Base-by-base conservation (phyloP, 1,284 basidiomycete genomes). In the Mrakiaceae sp. region DNA sequence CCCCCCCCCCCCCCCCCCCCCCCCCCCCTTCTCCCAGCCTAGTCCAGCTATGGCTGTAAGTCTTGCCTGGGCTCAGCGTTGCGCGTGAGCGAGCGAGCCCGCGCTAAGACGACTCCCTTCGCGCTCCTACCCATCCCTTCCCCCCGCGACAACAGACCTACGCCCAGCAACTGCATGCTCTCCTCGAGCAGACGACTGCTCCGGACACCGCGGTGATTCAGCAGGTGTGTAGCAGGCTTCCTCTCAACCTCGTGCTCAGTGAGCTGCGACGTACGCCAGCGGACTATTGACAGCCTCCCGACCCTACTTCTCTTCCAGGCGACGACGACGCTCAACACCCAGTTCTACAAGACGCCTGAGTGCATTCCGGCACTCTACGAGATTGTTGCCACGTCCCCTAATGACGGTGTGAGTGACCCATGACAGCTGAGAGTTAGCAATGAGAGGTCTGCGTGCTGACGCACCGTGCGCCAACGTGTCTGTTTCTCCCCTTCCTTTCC, bases 311-410 rank as follows among this genome's bases (percentile, higher is more conserved):
- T 50, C 50, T 12, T 58, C 53, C 70, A 96, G 91, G 94, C 95
- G 6, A 99, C 95, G 12, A 84, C 91, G 16, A 84, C 86, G 71
- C 81, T 99, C 65, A 95, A 94, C 77, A 85, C 85, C 69, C 86
- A 92, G 63, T 96, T 84, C 80, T 97, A 92, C 84, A 94, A 91
- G 79, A 85, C 87, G 74, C 83, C 92, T 14, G 80, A 83, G 78
- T 96, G 91, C 74, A 91, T 99, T 68, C 85, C 94, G 60, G 92
- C 90, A 43, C 84, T 99, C 50, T 90, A 91, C 68, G 87, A 86
- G 73, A 90, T 98, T 73, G 82, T 94, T 63, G 87, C 88, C 47
- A 88, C 84, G 72, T 89, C 89, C 44, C 87, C 87, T 16, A 88
- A 94, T 72, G 78, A 74, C 52, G 76, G 76, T 71, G 80, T 80